A percentile compares a stretch with the other conserved stretches of the same genome.
Conservation (phyloP, 257 asterid species). For the Avicennia marina region DNA sequence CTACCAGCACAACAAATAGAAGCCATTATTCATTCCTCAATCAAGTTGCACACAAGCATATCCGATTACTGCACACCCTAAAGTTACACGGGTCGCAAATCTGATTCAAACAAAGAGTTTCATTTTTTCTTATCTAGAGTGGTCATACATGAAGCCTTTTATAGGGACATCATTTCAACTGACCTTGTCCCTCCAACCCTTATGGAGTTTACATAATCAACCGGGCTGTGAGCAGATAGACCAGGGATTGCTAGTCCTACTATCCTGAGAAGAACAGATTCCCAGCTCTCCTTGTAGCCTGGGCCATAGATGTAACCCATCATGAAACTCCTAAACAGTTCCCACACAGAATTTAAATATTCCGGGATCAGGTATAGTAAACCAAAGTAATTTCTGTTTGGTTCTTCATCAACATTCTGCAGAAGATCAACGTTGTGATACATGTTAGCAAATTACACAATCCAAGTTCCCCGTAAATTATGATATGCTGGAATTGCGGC, state of each 20-base stretch:
- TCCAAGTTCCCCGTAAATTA: no score
- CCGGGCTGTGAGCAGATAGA: slow-evolving; percentile 79
- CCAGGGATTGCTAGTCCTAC: slow-evolving; percentile 77
- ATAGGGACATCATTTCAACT: background rate
- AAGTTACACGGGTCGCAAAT: no score
- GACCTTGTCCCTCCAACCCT: slow-evolving; percentile 60
- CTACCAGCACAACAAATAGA: no score
- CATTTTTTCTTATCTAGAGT: no score
- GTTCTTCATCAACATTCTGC: slow-evolving; percentile 78
- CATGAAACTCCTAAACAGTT: slow-evolving; percentile 58
- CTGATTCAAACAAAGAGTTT: no score
- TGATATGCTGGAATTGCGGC: no score
- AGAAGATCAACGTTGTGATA: slow-evolving; percentile 2
- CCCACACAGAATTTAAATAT: slow-evolving; percentile 71
- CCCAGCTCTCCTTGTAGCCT: slow-evolving; percentile 75
- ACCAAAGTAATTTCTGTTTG: slow-evolving; percentile 76
- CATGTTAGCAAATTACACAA: no score
- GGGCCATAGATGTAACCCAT: slow-evolving; percentile 43
- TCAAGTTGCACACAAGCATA: no score
- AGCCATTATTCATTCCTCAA: no score
- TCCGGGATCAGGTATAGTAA: slow-evolving; percentile 53
- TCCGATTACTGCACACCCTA: no score
- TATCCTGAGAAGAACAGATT: slow-evolving; percentile 48
- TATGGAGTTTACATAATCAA: slow-evolving; percentile 73
- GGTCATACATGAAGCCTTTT: no score